Evolutionary conservation across 805 yeast species (phyloP).

Genomic region (Monosporozyma siamensis): DNA sequence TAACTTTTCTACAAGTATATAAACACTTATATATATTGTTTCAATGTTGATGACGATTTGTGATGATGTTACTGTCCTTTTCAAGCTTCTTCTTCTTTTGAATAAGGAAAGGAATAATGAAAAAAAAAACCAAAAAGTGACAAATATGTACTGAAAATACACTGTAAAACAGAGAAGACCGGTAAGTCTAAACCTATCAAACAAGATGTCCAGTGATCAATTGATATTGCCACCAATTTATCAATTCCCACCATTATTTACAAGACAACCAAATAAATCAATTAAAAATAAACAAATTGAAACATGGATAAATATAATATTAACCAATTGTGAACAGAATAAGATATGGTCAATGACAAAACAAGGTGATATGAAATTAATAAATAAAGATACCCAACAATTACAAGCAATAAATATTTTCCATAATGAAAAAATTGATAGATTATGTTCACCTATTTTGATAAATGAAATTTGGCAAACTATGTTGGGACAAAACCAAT

Average conservation of each 20-base stretch:
- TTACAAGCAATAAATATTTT: slow-evolving; percentile 33
- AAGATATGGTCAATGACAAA: slow-evolving; percentile 44
- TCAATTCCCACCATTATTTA: slow-evolving; percentile 84
- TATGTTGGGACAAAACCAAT: slow-evolving; percentile 48
- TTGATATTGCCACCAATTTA: slow-evolving; percentile 58
- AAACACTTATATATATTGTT: background rate
- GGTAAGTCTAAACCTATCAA: too few species aligned
- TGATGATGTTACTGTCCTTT: background rate
- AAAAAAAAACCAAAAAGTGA: too few species aligned
- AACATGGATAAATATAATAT: slow-evolving; percentile 65
- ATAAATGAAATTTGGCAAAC: slow-evolving; percentile 45
- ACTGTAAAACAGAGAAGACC: too few species aligned
- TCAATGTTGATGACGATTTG: background rate
- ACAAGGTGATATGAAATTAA: slow-evolving; percentile 18
- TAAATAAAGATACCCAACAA: background rate
- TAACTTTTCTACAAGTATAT: background rate
- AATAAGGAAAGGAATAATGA: too few species aligned
- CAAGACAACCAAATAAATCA: slow-evolving; percentile 76
- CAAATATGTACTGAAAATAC: too few species aligned
- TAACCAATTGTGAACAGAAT: slow-evolving; percentile 49
- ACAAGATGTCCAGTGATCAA: too few species aligned
- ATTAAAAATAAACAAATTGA: slow-evolving; percentile 67
- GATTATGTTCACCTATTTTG: slow-evolving; percentile 48
- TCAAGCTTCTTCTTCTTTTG: background rate
- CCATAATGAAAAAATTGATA: slow-evolving; percentile 40